Base-by-base conservation (phyloP, 106 monocot species). In the Dendrobium huoshanense region DNA sequence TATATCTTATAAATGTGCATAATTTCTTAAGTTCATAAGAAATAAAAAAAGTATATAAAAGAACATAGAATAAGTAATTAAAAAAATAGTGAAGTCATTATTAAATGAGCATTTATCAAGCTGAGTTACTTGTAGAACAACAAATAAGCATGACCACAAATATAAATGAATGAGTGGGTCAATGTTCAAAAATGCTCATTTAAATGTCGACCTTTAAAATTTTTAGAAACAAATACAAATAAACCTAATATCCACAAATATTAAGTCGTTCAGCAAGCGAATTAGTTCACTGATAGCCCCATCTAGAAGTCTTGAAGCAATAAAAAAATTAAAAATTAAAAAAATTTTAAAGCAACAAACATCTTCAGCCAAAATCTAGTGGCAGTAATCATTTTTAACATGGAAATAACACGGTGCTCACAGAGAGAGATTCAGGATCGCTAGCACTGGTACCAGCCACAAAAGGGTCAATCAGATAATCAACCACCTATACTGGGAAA, bases 391-490 rank as follows among this genome's bases (percentile, higher is more conserved):
- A 74, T 74, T 41, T 41, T 41, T 0, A 74, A 20, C 0, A 81
- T 25, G 56, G 40, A 72, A 74, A 19, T 7, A 72, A 74, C 64
- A 7, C 76, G 49, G 31, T 81, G 81, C 98, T 88, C 56, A 98
- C 98, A 75, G 94, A 98, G 40, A 98, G 47, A 77, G 92, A 92
- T 54, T 92, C 91, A 41, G 98, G 94, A 85, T 98, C 98, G 80
- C 89, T 92, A 80, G 73, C 98, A 84, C 88, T 98, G 44, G 87
- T 91, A 61, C 98, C 98, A 78, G 98, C 94, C 44, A 98, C 90
- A 91, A 98, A 92, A 81, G 98, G 98, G 81, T 98, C 98, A 81
- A 98, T 81, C 48, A 94, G 84, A 89, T 92, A 89, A 81, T 98
- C 94, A 77, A 98, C 98, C 78, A 98, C 90, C 98, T 98, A 75